Conservation (phyloP, 139 green algal species). For the Gonium pectorale region DNA sequence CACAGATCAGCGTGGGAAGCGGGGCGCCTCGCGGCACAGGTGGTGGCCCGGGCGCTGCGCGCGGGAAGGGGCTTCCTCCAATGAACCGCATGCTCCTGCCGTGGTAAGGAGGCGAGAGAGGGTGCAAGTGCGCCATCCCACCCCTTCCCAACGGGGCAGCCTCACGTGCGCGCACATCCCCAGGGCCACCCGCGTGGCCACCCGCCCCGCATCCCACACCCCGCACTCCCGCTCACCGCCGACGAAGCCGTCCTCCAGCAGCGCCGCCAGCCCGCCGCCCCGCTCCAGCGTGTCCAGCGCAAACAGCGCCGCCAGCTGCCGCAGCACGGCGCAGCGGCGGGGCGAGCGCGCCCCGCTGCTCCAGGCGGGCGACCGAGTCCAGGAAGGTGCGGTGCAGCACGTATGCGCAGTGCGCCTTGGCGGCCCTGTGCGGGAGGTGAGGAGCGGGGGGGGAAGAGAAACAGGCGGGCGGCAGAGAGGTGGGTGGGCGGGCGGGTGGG, state of each 20-base stretch:
- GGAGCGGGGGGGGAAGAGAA: not conserved
- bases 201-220: too few species aligned
- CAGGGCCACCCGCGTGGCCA: too few species aligned
- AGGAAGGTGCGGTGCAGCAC: slow-evolving; percentile 74
- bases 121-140: too few species aligned
- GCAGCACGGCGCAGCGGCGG: slow-evolving; percentile 60
- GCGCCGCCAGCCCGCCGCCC: slow-evolving; percentile 58
- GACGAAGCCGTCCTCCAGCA: slow-evolving; percentile 82
- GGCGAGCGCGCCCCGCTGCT: not conserved
- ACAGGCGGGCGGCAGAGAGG: not conserved
- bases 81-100: too few species aligned
- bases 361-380: slow-evolving; percentile 26
- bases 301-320: slow-evolving; percentile 74
- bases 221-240: slow-evolving; percentile 15
- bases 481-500: too few species aligned
- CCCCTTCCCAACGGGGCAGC: too few species aligned
- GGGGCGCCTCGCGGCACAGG: too few species aligned
- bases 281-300: slow-evolving; percentile 66
- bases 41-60: too few species aligned
- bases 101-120: too few species aligned
- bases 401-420: slow-evolving; percentile 69
- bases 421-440: slow-evolving; percentile 16
- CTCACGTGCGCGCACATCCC: too few species aligned
- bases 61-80: too few species aligned
- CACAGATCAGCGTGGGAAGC: too few species aligned